Percentiles rank a stretch among this genome's conserved stretches.
Evolutionary conservation across 2,329 filamentous ascomycete species (phyloP).

Genomic region (Aspergillus ochraceoroseus): DNA sequence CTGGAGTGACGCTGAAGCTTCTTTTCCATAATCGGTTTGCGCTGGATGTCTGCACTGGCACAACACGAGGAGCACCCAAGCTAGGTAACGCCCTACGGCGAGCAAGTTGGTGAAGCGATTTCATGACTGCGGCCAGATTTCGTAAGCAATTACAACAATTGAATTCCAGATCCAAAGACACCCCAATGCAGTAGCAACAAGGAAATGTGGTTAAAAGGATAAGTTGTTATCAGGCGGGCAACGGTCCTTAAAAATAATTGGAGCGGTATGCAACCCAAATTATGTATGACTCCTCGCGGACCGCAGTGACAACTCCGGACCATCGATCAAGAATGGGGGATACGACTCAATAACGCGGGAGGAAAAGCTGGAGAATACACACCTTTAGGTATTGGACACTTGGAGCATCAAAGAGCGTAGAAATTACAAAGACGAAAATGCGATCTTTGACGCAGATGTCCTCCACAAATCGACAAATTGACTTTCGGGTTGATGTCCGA

Average conservation of each 20-base stretch:
- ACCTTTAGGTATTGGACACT: too few species aligned
- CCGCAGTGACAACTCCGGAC: constrained; percentile 27
- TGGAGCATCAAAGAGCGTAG: too few species aligned
- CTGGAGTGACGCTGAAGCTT: constrained; percentile 43
- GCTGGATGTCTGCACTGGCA: constrained; percentile 23
- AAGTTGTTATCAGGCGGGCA: constrained; percentile 7
- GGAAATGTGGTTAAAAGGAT: constrained; percentile 2
- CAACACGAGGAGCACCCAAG: constrained; percentile 22
- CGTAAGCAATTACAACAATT: background rate
- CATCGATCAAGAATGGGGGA: constrained; percentile 2
- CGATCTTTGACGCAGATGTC: too few species aligned
- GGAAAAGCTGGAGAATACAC: constrained; percentile 2
- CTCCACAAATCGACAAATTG: constrained; percentile 7
- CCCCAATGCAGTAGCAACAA: constrained; percentile 3
- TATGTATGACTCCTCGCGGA: constrained; percentile 27
- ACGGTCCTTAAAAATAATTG: constrained; percentile 15
- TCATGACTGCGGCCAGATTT: constrained; percentile 25
- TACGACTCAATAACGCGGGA: too few species aligned
- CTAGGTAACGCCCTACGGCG: constrained; percentile 29
- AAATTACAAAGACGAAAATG: too few species aligned
- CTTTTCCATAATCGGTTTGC: constrained; percentile 45
- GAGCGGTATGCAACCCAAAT: constrained; percentile 7
- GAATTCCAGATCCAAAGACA: background rate
- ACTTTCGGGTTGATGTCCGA: constrained; percentile 15
- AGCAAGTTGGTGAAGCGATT: constrained; percentile 35